phyloP scores from a whole-genome alignment of 2,329 filamentous ascomycete genomes.

The Aspergillus tanneri region DNA sequence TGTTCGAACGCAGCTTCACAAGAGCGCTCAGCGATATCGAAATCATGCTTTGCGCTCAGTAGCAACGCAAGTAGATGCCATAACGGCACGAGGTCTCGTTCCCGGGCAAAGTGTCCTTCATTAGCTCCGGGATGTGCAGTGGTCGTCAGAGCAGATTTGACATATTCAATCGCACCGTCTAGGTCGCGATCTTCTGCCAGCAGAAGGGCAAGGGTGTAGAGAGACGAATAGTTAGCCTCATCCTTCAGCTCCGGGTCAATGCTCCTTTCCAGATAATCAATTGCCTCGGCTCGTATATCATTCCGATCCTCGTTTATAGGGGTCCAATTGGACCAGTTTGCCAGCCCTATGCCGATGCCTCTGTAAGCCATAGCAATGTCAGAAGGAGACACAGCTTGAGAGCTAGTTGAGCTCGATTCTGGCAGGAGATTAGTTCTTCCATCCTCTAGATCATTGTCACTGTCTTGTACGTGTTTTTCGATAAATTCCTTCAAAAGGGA shows the following conservation, averaged over 20 bases:
- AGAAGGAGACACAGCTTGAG: constrained; percentile 53
- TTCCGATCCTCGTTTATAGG: constrained; percentile 70
- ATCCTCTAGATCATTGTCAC: constrained; percentile 23
- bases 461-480: constrained; percentile 54
- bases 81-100: constrained; percentile 66
- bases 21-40: constrained; percentile 71
- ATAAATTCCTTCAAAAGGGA: constrained; percentile 73
- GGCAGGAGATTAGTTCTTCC: constrained; percentile 20
- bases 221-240: constrained; percentile 68
- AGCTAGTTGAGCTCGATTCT: constrained; percentile 17
- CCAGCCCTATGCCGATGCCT: constrained; percentile 79
- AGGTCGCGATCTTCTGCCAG: constrained; percentile 84
- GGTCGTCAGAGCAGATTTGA: constrained; percentile 70
- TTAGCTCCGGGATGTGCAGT: constrained; percentile 37
- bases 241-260: constrained; percentile 66
- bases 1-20: constrained; percentile 92
- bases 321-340: constrained; percentile 82
- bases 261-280: constrained; percentile 71
- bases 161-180: constrained; percentile 73
- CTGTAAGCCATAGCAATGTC: constrained; percentile 73
- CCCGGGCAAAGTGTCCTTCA: constrained; percentile 32
- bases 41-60: constrained; percentile 83
- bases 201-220: constrained; percentile 80
- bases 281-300: constrained; percentile 73
- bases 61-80: constrained; percentile 91